These are phyloP conservation scores for Mycena citricolor DNA, from an alignment of 1,284 basidiomycete species.

Conservation along the genomic window DNA sequence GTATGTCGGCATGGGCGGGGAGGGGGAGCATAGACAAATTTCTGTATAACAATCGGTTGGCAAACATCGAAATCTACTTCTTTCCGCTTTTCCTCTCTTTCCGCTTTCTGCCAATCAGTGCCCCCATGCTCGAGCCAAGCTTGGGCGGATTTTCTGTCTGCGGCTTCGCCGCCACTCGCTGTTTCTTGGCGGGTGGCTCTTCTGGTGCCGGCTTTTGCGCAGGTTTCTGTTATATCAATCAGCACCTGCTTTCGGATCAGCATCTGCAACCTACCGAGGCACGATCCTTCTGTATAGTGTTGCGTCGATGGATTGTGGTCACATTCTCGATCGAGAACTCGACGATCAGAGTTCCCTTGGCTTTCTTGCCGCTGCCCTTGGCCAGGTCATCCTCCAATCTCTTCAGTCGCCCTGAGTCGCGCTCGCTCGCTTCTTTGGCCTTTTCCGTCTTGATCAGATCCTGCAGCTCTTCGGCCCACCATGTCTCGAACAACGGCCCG, in stretches of 20 bases:
- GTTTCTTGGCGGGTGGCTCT: conserved; percentile 43
- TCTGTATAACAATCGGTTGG: not conserved
- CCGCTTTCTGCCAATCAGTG: conserved; percentile 54
- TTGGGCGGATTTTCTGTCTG: conserved; percentile 25
- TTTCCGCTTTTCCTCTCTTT: conserved; percentile 45
- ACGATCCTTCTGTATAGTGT: conserved; percentile 36
- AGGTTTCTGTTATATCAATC: conserved; percentile 13
- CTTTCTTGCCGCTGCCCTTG: conserved; percentile 35
- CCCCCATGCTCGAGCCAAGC: conserved; percentile 40
- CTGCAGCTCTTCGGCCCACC: conserved; percentile 84
- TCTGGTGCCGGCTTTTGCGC: conserved; percentile 16
- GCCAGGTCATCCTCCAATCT: conserved; percentile 63
- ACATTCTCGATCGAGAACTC: conserved; percentile 95
- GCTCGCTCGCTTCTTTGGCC: conserved; percentile 42
- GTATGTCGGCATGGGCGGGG: conserved; percentile 80
- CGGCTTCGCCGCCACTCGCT: conserved; percentile 28
- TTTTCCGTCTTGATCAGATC: conserved; percentile 67
- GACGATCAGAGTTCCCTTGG: conserved; percentile 71
- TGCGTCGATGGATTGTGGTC: conserved; percentile 77
- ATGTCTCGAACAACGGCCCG: conserved; percentile 63
- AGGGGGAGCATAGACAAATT: conserved; percentile 44
- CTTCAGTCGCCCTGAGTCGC: conserved; percentile 54
- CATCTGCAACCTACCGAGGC: conserved; percentile 24
- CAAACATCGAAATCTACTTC: conserved; percentile 22
- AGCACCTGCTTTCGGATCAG: not conserved